phyloP scores from a whole-genome alignment of 768 basidiomycete species.

The Lactifluus pinguis region DNA sequence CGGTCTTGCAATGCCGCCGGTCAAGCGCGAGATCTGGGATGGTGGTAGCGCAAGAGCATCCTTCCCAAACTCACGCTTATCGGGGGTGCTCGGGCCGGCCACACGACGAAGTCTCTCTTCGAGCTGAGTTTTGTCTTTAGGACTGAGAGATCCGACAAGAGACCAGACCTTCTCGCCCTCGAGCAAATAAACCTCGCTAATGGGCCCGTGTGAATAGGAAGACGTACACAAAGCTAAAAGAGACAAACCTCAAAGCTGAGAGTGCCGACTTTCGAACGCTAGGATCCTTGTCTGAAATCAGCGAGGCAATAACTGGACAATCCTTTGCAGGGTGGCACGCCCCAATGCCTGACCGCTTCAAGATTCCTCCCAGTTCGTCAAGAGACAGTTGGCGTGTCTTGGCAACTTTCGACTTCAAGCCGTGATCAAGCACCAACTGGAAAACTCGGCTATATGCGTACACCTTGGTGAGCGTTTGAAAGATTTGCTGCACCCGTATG shows the following conservation, averaged over 20 bases:
- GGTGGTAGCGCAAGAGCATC: constrained; percentile 33
- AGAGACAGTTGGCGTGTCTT: constrained; percentile 84
- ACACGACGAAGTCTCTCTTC: constrained; percentile 83
- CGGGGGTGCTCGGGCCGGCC: constrained; percentile 51
- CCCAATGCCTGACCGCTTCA: constrained; percentile 75
- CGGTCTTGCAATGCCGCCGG: constrained; percentile 38
- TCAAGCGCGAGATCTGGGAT: constrained; percentile 45
- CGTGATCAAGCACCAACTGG: constrained; percentile 79
- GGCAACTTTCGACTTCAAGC: constrained; percentile 82
- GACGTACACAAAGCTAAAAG: constrained; percentile 4
- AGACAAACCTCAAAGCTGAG: constrained; percentile 63
- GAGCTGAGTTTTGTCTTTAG: constrained; percentile 87
- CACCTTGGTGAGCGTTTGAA: constrained; percentile 78
- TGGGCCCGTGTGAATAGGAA: neutral
- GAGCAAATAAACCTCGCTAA: constrained; percentile 71
- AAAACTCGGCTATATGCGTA: constrained; percentile 92
- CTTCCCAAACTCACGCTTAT: constrained; percentile 28
- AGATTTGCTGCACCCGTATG: constrained; percentile 69
- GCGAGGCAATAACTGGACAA: constrained; percentile 63
- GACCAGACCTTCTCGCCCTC: constrained; percentile 84
- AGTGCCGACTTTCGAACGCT: constrained; percentile 83
- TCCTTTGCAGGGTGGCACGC: constrained; percentile 77
- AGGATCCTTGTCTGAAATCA: constrained; percentile 86
- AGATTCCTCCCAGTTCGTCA: constrained; percentile 68
- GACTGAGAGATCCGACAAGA: constrained; percentile 60